Percentiles rank a stretch among this genome's conserved stretches.
Evolutionary conservation across 768 basidiomycete genomes (phyloP).

Genomic region (Agrocybe pediades): DNA sequence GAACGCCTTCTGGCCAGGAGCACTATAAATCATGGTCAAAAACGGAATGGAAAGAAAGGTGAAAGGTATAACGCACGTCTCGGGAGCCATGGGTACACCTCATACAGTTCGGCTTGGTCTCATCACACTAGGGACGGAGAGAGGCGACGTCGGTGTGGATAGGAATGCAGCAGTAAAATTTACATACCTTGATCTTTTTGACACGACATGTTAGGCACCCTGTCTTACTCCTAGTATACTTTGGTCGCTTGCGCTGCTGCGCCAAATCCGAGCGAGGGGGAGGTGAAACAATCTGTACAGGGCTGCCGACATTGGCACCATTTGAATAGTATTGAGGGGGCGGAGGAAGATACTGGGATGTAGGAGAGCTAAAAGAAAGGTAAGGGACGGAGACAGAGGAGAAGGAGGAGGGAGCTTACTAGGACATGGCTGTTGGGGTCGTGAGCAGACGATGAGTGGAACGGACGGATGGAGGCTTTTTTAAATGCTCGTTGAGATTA

Average conservation of each 20-base stretch:
- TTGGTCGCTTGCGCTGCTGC: constrained; percentile 77
- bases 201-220: constrained; percentile 92
- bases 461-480: constrained; percentile 35
- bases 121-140: constrained; percentile 69
- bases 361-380: constrained; percentile 32
- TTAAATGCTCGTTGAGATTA: constrained; percentile 51
- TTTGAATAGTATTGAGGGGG: constrained; percentile 39
- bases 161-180: neutral
- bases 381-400: constrained; percentile 14
- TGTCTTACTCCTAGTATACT: constrained; percentile 93
- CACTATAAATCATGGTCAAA: constrained; percentile 48
- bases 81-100: constrained; percentile 85
- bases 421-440: constrained; percentile 55
- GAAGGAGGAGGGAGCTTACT: constrained; percentile 41
- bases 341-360: constrained; percentile 43
- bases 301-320: constrained; percentile 28
- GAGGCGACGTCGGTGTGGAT: neutral
- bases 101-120: constrained; percentile 85
- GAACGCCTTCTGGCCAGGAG: constrained; percentile 83
- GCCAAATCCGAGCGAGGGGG: constrained; percentile 50
- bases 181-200: constrained; percentile 89
- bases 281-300: constrained; percentile 50
- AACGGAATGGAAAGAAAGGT: constrained; percentile 1
- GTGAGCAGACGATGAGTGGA: constrained; percentile 42
- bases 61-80: constrained; percentile 52